Conservation (phyloP, 768 basidiomycete genomes). For the Kwoniella bestiolae region DNA sequence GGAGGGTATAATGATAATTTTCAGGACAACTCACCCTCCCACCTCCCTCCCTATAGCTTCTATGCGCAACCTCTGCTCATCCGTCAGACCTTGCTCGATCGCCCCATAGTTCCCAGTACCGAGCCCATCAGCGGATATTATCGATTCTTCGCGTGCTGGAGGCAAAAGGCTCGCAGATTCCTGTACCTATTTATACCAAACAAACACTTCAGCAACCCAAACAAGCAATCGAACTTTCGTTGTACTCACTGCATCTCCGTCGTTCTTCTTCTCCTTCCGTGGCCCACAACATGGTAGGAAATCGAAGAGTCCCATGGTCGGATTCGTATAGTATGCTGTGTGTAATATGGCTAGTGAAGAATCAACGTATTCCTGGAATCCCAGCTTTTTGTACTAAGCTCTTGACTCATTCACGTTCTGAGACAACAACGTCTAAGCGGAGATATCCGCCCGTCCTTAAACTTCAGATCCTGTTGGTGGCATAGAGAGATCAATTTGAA, state of each 20-base stretch:
- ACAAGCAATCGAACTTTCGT: background rate
- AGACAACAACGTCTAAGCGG: too few species aligned
- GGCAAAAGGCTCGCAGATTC: slow-evolving; percentile 22
- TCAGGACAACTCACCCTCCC: slow-evolving; percentile 34
- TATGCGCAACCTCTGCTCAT: slow-evolving; percentile 32
- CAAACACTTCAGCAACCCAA: background rate
- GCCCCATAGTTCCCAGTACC: slow-evolving; percentile 25
- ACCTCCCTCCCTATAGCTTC: slow-evolving; percentile 34
- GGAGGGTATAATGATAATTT: background rate
- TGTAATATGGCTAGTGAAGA: too few species aligned
- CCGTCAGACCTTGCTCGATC: slow-evolving; percentile 32
- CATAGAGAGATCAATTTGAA: too few species aligned
- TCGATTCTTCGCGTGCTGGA: slow-evolving; percentile 27
- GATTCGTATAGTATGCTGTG: too few species aligned
- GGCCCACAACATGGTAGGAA: slow-evolving; percentile 36
- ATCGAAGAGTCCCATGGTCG: slow-evolving; percentile 24
- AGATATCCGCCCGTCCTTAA: too few species aligned
- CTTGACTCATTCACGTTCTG: too few species aligned
- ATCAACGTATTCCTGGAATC: too few species aligned
- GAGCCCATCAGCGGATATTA: slow-evolving; percentile 27
- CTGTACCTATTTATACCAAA: slow-evolving; percentile 4
- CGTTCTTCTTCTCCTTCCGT: slow-evolving; percentile 25
- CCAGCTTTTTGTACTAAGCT: too few species aligned
- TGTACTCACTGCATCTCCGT: slow-evolving; percentile 19
- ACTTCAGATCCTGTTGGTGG: too few species aligned